Evolutionary conservation across 169 alveolate genomes (phyloP), one percentile per base, ranked within the genome.

Genomic region (Besnoitia besnoiti): DNA sequence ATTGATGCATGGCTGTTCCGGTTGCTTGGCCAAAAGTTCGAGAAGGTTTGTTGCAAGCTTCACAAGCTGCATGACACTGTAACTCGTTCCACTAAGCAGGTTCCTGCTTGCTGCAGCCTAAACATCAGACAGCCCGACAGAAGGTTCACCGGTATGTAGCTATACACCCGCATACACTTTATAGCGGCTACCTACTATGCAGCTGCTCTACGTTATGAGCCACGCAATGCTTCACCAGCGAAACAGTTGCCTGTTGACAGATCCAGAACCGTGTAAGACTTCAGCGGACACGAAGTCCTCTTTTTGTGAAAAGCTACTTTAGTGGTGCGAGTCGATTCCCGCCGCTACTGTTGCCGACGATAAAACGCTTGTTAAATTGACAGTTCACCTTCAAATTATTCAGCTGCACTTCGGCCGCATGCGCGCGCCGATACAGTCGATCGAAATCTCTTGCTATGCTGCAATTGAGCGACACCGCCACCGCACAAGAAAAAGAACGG

Each of bases 31-130:
- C 47, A 67, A 37, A n/a, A 67, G 46, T 67, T 67, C 80, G 27
- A 67, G 40, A 3, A 67, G 40, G 47, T 37, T 67, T 33, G 80
- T 33, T 37, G 80, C 80, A 4, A 67, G 80, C 80, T 67, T 67
- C 24, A 67, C 40, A 30, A 67, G 46, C 33, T 67, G 47, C 16
- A 44, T 37, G 24, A 37, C 80, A n/a, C 47, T 37, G 80, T 35
- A 67, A 44, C 21, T 67, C 47, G 80, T 19, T 30, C 80, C 80
- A 37, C 46, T 33, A 30, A 67, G 46, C 16, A 44, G 8, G 42
- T 0, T 37, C 44, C 21, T 67, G 80, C 47, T 35, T 67, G 80
- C 80, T 37, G 80, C 80, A n/a, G 80, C 80, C 80, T 67, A 21
- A 24, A 67, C 24, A 3, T 7, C 40, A 37, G 10, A 50, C 30